Conservation (phyloP, 805 yeast genomes). For the Citeromyces matritensis region DNA sequence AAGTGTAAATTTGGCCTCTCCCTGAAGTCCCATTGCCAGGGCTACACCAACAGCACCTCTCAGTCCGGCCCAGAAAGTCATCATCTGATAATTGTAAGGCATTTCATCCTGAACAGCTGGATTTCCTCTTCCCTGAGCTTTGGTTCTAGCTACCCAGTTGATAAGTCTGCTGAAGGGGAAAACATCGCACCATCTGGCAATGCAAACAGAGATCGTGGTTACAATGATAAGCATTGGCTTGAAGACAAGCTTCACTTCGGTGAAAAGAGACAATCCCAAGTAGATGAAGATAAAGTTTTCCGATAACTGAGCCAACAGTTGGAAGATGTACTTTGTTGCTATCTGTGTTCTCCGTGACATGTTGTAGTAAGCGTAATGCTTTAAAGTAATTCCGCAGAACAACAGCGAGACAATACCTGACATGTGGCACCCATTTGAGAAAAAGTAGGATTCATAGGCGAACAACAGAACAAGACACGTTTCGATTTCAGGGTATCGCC, state of each 20-base stretch:
- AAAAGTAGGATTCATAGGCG: slow-evolving; percentile 93
- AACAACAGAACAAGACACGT: slow-evolving; percentile 80
- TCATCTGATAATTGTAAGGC: slow-evolving; percentile 91
- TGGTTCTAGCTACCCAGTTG: slow-evolving; percentile 61
- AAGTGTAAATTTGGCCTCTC: slow-evolving; percentile 77
- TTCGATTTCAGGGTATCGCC: slow-evolving; percentile 95
- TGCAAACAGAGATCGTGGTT: slow-evolving; percentile 79
- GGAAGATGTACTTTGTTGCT: slow-evolving; percentile 90
- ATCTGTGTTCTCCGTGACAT: slow-evolving; percentile 97
- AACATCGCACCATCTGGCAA: slow-evolving; percentile 94
- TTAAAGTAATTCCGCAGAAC: slow-evolving; percentile 92
- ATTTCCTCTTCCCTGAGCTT: slow-evolving; percentile 31
- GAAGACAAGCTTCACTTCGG: slow-evolving; percentile 91
- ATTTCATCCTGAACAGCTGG: slow-evolving; percentile 60
- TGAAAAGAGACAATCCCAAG: slow-evolving; percentile 84
- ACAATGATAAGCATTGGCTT: slow-evolving; percentile 87
- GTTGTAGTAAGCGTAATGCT: slow-evolving; percentile 93
- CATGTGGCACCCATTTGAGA: slow-evolving; percentile 98
- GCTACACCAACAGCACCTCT: slow-evolving; percentile 99
- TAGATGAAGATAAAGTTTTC: slow-evolving; percentile 96
- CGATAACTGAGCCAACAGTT: slow-evolving; percentile 83
- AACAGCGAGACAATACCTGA: slow-evolving; percentile 92
- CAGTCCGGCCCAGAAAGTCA: slow-evolving; percentile 99
- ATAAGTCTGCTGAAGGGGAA: slow-evolving; percentile 82
- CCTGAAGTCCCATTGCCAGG: slow-evolving; percentile 92